A percentile compares a stretch with the other conserved stretches of the same genome.
These are phyloP conservation scores for Cladophialophora psammophila DNA, from an alignment of 2,329 filamentous ascomycete genomes.

Conservation along the genomic window DNA sequence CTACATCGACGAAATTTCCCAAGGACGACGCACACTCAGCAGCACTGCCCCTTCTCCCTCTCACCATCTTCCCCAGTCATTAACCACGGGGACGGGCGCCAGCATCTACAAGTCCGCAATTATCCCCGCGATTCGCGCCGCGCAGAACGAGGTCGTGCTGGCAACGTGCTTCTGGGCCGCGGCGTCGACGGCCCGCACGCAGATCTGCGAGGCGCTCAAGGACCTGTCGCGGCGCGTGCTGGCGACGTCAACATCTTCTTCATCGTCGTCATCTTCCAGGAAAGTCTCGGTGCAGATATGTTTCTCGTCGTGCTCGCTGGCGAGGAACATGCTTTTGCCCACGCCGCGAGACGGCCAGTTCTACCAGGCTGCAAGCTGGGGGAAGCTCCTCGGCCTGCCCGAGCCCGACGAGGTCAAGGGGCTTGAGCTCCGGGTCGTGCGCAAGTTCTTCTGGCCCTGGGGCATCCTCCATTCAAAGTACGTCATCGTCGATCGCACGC, in stretches of 20 bases:
- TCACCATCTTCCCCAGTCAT: background rate
- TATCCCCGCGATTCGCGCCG: slow-evolving; percentile 66
- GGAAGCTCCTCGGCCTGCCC: slow-evolving; percentile 71
- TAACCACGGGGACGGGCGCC: slow-evolving; percentile 27
- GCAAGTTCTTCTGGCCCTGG: slow-evolving; percentile 78
- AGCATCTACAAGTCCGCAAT: slow-evolving; percentile 48
- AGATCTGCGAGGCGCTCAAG: slow-evolving; percentile 65
- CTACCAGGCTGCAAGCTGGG: slow-evolving; percentile 69
- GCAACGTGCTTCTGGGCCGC: slow-evolving; percentile 83
- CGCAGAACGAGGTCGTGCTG: slow-evolving; percentile 72
- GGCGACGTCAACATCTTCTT: slow-evolving; percentile 20
- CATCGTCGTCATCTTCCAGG: slow-evolving; percentile 30
- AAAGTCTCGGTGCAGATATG: slow-evolving; percentile 73
- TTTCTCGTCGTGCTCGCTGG: slow-evolving; percentile 75
- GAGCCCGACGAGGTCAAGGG: slow-evolving; percentile 60
- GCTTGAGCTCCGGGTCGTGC: slow-evolving; percentile 75
- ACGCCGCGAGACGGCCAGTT: slow-evolving; percentile 67
- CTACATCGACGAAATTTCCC: slow-evolving; percentile 18
- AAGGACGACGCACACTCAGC: slow-evolving; percentile 18
- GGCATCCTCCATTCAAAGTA: slow-evolving; percentile 92
- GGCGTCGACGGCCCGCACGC: slow-evolving; percentile 65
- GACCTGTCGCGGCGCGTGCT: slow-evolving; percentile 63
- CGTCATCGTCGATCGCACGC: slow-evolving; percentile 72
- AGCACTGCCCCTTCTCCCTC: background rate
- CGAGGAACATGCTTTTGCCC: slow-evolving; percentile 78